Base-by-base conservation (phyloP, 441 rosid species). In the Croton setiger region DNA sequence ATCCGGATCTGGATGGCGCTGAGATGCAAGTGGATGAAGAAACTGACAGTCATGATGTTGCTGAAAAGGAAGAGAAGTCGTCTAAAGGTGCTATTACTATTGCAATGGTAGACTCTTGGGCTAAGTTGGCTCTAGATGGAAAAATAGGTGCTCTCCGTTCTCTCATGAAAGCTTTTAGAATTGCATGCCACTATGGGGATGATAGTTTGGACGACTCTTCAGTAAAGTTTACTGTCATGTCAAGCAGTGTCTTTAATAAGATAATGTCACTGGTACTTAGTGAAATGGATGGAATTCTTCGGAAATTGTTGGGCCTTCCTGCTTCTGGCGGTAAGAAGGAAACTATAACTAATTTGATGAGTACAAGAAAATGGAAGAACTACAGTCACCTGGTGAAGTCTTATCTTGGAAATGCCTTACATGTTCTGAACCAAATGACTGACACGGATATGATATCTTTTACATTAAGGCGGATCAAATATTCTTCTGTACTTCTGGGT, bases 111-210 rank as follows among this genome's bases (percentile, higher is more conserved):
- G 88, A 92, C 39, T 79, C 88, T 39, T 94, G 99, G 99, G 79
- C 88, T 72, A 75, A 78, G 37, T 74, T 87, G 64, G 84, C 87
- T 68, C 74, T 52, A 74, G 85, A 84, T 37, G 80, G 82, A 5
- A 89, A 84, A 78, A 70, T 92, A 69, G 84, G 94, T 66, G 87
- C 84, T 11, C 79, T 87, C 60, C 97, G 90, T 68, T 82, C 89
- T 72, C 86, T 94, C 63, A 68, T 90, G 87, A 85, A 85, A 80
- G 99, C 94, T 80, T 94, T 86, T 77, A 85, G 97, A 83, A 84
- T 83, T 67, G 98, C 98, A 10, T 90, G 97, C 74, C 98, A 94
- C 78, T 90, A 90, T 59, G 99, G 99, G 57, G 98, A 92, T 83
- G 99, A 94, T 74, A 75, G 80, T 0, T 96, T 79, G 63, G 91